Evolutionary conservation across 305 asterid genomes (phyloP).

Genomic region (Fraxinus xanthoxyloides): DNA sequence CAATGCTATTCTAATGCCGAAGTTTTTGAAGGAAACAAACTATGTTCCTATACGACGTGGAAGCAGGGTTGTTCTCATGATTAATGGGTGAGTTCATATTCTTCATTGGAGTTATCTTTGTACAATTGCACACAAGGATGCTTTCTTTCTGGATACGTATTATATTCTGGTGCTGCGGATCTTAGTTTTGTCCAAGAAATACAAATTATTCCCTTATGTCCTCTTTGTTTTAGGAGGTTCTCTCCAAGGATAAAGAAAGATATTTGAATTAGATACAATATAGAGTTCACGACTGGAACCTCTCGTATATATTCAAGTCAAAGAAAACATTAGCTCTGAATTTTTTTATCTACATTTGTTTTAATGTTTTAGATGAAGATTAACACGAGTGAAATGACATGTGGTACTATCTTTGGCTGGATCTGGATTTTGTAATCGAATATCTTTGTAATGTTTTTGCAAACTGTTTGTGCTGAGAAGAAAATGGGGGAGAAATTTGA

Average conservation of each 20-base stretch:
- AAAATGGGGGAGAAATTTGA: not conserved
- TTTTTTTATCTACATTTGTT: not conserved
- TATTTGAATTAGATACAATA: not conserved
- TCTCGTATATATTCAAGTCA: not conserved
- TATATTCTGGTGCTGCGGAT: not conserved
- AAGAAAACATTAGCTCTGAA: not conserved
- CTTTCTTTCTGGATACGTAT: slow-evolving; percentile 6
- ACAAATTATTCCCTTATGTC: not conserved
- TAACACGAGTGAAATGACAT: not conserved
- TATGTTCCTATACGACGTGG: slow-evolving; percentile 92
- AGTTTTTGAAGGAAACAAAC: slow-evolving; percentile 77
- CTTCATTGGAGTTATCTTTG: slow-evolving; percentile 3
- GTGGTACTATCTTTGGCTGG: not conserved
- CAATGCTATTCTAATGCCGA: slow-evolving; percentile 24
- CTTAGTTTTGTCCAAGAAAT: slow-evolving; percentile 5
- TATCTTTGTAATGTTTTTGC: not conserved
- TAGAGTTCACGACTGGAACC: not conserved
- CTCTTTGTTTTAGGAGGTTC: not conserved
- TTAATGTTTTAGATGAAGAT: not conserved
- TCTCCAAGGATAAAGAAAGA: not conserved
- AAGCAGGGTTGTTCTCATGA: slow-evolving; percentile 82
- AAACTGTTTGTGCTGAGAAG: not conserved
- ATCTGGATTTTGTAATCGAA: not conserved
- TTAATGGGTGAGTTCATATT: slow-evolving; percentile 71
- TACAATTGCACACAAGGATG: not conserved